phyloP scores from a whole-genome alignment of 345 rosid genomes.

The Brassica carinata region DNA sequence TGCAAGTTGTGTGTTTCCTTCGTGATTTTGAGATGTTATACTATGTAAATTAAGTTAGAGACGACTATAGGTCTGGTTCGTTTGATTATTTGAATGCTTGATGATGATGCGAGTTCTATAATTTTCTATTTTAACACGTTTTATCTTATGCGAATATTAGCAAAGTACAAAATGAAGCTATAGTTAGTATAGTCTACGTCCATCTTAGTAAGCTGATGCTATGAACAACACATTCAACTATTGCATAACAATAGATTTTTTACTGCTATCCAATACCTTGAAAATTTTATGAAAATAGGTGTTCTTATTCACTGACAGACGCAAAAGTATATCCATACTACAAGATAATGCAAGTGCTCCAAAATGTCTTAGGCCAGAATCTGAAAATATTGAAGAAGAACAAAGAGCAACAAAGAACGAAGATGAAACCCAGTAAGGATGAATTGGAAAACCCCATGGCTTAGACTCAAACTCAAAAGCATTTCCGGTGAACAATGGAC shows the following conservation, averaged over 20 bases:
- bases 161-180: background rate
- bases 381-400: constrained; percentile 16
- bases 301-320: constrained; percentile 23
- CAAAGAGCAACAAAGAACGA: constrained; percentile 9
- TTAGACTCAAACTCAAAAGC: constrained; percentile 61
- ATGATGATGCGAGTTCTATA: background rate
- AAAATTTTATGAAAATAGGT: background rate
- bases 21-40: constrained; percentile 2
- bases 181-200: background rate
- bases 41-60: constrained; percentile 14
- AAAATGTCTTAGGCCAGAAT: constrained; percentile 18
- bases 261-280: background rate
- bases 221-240: background rate
- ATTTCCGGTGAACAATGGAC: constrained; percentile 86
- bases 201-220: background rate
- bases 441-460: constrained; percentile 12
- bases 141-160: background rate
- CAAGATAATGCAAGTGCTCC: constrained; percentile 6
- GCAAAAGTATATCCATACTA: constrained; percentile 13
- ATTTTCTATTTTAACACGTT: background rate
- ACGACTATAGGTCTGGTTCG: background rate
- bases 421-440: constrained; percentile 16
- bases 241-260: background rate
- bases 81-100: constrained; percentile 17
- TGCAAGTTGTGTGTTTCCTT: constrained; percentile 25